Evolutionary conservation across 1,139 yeast genomes (phyloP).

Genomic region (Hemisphaericaspora xylofermentans): DNA sequence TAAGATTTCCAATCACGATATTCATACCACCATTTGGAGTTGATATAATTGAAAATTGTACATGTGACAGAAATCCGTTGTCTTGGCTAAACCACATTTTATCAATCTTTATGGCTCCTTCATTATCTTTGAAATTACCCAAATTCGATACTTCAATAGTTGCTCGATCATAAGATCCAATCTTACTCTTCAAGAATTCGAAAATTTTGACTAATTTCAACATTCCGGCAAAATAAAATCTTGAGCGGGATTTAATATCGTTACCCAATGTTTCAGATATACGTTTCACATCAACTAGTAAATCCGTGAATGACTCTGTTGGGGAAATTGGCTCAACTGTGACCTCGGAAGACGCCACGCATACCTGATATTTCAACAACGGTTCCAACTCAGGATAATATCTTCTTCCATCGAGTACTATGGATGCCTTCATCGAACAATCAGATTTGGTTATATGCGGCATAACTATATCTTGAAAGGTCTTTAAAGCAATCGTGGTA

Average conservation of each 20-base stretch:
- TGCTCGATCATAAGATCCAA: constrained; percentile 13
- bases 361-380: constrained; percentile 13
- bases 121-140: constrained; percentile 17
- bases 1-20: constrained; percentile 20
- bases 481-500: constrained; percentile 17
- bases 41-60: constrained; percentile 21
- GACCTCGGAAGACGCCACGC: constrained; percentile 16
- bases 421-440: background rate
- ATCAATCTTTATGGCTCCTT: constrained; percentile 17
- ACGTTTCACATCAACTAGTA: constrained; percentile 9
- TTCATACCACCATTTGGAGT: constrained; percentile 24
- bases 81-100: constrained; percentile 29
- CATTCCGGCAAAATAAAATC: constrained; percentile 22
- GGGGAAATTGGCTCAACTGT: constrained; percentile 16
- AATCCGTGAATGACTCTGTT: background rate
- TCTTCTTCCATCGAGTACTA: constrained; percentile 25
- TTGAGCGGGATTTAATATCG: constrained; percentile 14
- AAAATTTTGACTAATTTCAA: constrained; percentile 16
- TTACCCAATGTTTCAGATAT: constrained; percentile 12
- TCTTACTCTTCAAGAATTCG: constrained; percentile 11
- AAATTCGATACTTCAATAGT: constrained; percentile 31
- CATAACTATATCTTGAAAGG: constrained; percentile 21
- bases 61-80: constrained; percentile 21
- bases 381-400: constrained; percentile 18
- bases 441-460: constrained; percentile 8